Evolutionary conservation across 176 grass and related monocot genomes (phyloP), one percentile per base, ranked within the genome.

Genomic region (Chloris gayana): DNA sequence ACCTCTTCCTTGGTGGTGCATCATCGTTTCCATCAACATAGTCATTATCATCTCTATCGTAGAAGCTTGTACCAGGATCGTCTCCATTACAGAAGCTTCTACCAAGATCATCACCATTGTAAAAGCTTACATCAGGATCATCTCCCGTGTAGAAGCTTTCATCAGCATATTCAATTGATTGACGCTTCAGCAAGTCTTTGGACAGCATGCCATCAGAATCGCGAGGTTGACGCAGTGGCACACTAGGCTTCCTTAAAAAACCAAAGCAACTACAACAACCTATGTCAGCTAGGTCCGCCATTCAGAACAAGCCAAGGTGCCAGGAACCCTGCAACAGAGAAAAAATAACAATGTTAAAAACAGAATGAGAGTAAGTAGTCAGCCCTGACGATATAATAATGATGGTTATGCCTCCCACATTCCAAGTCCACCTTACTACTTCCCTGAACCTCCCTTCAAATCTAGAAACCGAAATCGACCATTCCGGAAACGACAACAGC

Each of bases 251-350:
- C 62, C 89, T 86, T 37, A 94, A 76, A n/a, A 97, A 92, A 3
- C 87, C 67, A 63, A 97, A 94, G 57, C 94, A 97, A 53, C 83
- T 82, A 18, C 94, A 97, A 58, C 94, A 94, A 58, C 87, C 91
- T 24, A 92, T 83, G 61, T 90, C 83, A 1, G 73, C 65, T 3
- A 92, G 76, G 58, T 90, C 87, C 2, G 64, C 84, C 81, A 94
- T 89, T 67, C 37, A 62, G 65, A 75, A 24, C 46, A 9, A 35
- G 39, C 1, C 47, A 25, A 59, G 62, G 75, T 21, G 26, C 63
- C 19, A 33, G 63, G 41, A 70, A 63, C 26, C 41, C 53, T 79
- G 14, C 30, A 8, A 11, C 31, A 32, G 41, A 1, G 74, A 62
- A 10, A 77, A 46, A 49, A 24, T 53, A 53, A 3, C 17, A 17